Percentiles rank a stretch among this genome's conserved stretches.
These are phyloP conservation scores for Closterium sp. DNA, from an alignment of 139 green algal genomes.

Conservation along the genomic window DNA sequence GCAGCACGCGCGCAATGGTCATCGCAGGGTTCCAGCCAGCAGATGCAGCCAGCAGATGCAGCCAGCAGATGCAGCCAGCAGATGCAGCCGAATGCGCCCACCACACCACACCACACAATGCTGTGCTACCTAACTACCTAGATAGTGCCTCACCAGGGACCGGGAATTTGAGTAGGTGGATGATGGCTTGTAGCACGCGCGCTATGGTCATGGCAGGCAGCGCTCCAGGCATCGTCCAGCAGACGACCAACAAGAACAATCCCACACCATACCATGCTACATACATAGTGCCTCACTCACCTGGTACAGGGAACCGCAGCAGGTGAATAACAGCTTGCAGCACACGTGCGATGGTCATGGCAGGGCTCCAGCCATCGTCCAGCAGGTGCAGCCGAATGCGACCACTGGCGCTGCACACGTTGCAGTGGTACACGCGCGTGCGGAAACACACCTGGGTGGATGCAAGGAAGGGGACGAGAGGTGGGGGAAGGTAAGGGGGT, in stretches of 20 bases:
- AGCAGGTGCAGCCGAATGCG: conserved; percentile 97
- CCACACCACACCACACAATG: too few relatives aligned
- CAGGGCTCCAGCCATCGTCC: conserved; percentile 98
- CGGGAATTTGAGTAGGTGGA: conserved; percentile 69
- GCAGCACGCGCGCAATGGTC: too few relatives aligned
- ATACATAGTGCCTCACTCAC: conserved; percentile 75
- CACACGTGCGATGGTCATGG: conserved; percentile 95
- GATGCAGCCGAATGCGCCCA: too few relatives aligned
- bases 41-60: too few relatives aligned
- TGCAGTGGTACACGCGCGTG: conserved; percentile 90
- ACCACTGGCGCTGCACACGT: conserved; percentile 90
- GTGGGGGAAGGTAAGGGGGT: too few relatives aligned
- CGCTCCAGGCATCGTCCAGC: conserved; percentile 96
- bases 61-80: too few relatives aligned
- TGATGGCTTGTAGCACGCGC: conserved; percentile 96
- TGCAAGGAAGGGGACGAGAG: too few relatives aligned
- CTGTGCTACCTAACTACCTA: too few relatives aligned
- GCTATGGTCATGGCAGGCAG: conserved; percentile 90
- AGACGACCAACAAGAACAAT: too few relatives aligned
- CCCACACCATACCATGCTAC: too few relatives aligned
- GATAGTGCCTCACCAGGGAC: conserved; percentile 72
- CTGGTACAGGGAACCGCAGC: conserved; percentile 73
- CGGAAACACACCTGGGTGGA: conserved; percentile 25
- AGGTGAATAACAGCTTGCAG: conserved; percentile 96
- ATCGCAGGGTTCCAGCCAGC: too few relatives aligned